phyloP scores from a whole-genome alignment of 2,329 filamentous ascomycete species.

The Alternaria arborescens region DNA sequence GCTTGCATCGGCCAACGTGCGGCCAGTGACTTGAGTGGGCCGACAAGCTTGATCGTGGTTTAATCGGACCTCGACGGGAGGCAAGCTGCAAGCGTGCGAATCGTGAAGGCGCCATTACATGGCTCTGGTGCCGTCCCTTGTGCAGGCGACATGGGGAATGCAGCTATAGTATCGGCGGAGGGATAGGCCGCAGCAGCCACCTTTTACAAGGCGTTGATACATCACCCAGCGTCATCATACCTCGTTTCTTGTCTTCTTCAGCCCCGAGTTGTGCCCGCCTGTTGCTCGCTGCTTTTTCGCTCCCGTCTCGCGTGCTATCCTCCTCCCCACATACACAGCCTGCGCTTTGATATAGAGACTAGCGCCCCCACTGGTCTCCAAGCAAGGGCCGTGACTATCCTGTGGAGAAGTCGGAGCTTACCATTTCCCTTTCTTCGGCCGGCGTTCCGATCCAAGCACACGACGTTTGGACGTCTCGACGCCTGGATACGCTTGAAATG shows the following conservation, averaged over 20 bases:
- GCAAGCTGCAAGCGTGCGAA: conserved; percentile 22
- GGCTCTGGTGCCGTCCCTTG: conserved; percentile 26
- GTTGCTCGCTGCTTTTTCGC: conserved; percentile 1
- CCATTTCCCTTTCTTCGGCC: conserved; percentile 18
- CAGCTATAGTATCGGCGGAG: conserved; percentile 7
- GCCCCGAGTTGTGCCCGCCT: conserved; percentile 1
- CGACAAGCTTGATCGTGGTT: conserved; percentile 11
- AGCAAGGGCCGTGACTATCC: conserved; percentile 13
- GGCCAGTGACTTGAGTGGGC: conserved; percentile 17
- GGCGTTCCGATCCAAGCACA: conserved; percentile 20
- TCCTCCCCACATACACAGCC: conserved; percentile 25
- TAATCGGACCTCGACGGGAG: conserved; percentile 17
- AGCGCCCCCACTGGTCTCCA: conserved; percentile 28
- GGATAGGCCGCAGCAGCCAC: conserved; percentile 16
- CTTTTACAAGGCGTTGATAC: conserved; percentile 13
- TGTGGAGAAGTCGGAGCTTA: conserved; percentile 29
- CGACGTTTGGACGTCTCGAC: conserved; percentile 9
- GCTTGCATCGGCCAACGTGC: conserved; percentile 17
- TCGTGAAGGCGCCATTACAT: conserved; percentile 35
- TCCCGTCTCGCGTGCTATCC: conserved; percentile 17
- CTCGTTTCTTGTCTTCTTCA: conserved; percentile 11
- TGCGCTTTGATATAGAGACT: conserved; percentile 18
- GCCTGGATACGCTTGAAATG: conserved; percentile 14
- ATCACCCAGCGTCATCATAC: conserved; percentile 17
- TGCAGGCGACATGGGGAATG: conserved; percentile 14